These are phyloP conservation scores for Populus simonii DNA, from an alignment of 345 rosid species.

Conservation along the genomic window DNA sequence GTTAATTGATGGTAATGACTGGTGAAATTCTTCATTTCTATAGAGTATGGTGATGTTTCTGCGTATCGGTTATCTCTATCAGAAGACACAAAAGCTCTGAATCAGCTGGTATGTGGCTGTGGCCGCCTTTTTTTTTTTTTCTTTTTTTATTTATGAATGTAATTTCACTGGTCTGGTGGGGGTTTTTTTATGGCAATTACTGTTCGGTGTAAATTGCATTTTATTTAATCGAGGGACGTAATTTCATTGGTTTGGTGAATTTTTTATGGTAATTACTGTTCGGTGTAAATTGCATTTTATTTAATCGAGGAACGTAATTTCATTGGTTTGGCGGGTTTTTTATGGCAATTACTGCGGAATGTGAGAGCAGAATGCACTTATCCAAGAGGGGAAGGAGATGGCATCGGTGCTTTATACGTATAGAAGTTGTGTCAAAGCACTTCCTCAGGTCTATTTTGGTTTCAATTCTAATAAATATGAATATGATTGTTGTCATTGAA, in stretches of 20 bases:
- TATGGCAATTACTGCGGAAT: conserved; percentile 11
- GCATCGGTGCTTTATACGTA: conserved; percentile 92
- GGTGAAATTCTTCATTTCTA: conserved; percentile 10
- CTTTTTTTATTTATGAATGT: too few species aligned
- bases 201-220: not conserved
- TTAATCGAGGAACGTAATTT: not conserved
- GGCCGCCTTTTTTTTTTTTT: not conserved
- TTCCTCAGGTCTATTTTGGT: conserved; percentile 73
- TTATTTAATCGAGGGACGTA: too few species aligned
- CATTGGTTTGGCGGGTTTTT: conserved; percentile 2
- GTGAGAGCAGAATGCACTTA: conserved; percentile 65
- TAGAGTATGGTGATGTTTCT: conserved; percentile 90
- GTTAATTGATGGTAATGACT: too few species aligned
- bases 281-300: not conserved
- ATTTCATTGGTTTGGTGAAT: too few species aligned
- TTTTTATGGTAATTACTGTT: not conserved
- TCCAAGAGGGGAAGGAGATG: conserved; percentile 98
- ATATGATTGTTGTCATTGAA: not conserved
- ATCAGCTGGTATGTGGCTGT: conserved; percentile 67
- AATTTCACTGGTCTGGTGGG: too few species aligned
- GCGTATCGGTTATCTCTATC: conserved; percentile 89
- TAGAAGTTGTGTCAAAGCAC: conserved; percentile 98
- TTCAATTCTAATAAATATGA: not conserved
- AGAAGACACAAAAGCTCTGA: conserved; percentile 97
- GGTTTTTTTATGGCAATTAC: too few species aligned